phyloP scores from a whole-genome alignment of 768 basidiomycete genomes.

The Pulveroboletus sp. region DNA sequence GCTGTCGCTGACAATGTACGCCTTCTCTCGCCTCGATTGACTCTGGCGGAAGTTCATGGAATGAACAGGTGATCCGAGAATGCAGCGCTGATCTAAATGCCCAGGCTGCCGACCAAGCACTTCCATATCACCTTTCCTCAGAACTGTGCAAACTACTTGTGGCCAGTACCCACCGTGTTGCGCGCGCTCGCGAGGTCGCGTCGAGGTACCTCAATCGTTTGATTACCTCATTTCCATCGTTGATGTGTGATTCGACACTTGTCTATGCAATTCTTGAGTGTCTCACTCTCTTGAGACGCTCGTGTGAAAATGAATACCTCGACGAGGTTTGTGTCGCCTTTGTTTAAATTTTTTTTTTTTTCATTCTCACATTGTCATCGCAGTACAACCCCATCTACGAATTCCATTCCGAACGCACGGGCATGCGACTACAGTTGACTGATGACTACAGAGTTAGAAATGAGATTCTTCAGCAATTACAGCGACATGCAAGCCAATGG shows the following conservation, averaged over 20 bases:
- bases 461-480: conserved; percentile 74
- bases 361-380: not conserved
- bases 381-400: conserved; percentile 89
- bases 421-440: conserved; percentile 73
- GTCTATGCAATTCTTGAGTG: conserved; percentile 91
- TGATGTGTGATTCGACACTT: conserved; percentile 87
- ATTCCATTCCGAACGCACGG: conserved; percentile 75
- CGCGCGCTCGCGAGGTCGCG: conserved; percentile 79
- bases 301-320: conserved; percentile 86
- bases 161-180: conserved; percentile 76
- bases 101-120: conserved; percentile 76
- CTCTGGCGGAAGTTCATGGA: not conserved
- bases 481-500: conserved; percentile 77
- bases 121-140: conserved; percentile 62
- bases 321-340: conserved; percentile 68
- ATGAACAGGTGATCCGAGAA: conserved; percentile 68
- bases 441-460: conserved; percentile 86
- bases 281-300: conserved; percentile 80
- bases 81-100: conserved; percentile 69
- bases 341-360: not conserved
- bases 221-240: conserved; percentile 87
- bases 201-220: conserved; percentile 80
- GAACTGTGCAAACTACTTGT: conserved; percentile 79
- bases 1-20: conserved; percentile 80
- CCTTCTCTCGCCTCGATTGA: not conserved